Evolutionary conservation across 192 early-diverging fungal genomes (phyloP).

Genomic region (Funneliformis geosporum): DNA sequence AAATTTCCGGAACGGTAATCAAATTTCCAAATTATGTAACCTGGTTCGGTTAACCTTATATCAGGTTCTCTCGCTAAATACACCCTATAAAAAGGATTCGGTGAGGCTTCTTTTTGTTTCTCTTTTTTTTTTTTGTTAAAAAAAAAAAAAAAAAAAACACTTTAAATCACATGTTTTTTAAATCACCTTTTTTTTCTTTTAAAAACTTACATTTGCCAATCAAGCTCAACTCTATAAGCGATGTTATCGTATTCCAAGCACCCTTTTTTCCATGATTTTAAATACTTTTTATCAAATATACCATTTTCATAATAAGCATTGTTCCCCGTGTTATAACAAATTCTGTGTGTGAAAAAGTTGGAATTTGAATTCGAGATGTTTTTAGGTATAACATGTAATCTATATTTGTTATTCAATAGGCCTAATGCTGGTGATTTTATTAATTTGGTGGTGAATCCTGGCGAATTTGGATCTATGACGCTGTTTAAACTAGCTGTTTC

Average conservation of each 20-base stretch:
- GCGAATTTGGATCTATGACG: background rate
- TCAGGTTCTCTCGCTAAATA: background rate
- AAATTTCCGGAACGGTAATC: slow-evolving; percentile 3
- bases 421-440: background rate
- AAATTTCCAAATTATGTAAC: slow-evolving; percentile 10
- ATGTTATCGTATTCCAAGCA: background rate
- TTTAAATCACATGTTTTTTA: too few species aligned
- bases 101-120: background rate
- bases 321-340: background rate
- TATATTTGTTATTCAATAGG: background rate
- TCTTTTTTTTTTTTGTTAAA: background rate
- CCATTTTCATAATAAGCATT: background rate
- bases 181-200: background rate
- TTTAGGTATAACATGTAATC: background rate
- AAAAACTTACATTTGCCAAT: background rate
- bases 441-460: background rate
- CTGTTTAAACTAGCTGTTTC: background rate
- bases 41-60: background rate
- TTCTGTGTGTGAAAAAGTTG: background rate
- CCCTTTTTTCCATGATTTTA: background rate
- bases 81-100: background rate
- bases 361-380: background rate
- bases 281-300: background rate
- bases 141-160: background rate
- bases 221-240: background rate